A percentile compares a stretch with the other conserved stretches of the same genome.
These are phyloP conservation scores for Solanum chiquidenum DNA, from an alignment of 257 asterid species.

Conservation along the genomic window DNA sequence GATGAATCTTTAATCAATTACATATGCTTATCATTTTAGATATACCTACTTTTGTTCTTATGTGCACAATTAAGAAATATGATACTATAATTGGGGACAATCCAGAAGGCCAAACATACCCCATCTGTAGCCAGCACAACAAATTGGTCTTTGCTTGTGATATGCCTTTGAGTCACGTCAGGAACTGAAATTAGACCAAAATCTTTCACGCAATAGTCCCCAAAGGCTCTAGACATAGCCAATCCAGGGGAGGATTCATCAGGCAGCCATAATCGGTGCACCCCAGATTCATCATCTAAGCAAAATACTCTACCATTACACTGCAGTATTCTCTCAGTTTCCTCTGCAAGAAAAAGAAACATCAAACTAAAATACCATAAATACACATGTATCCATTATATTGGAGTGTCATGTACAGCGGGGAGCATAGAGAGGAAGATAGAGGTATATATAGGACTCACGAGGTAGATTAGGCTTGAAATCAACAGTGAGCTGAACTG, in stretches of 20 bases:
- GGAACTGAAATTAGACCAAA: constrained; percentile 91
- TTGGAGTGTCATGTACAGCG: not conserved
- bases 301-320: constrained; percentile 69
- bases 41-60: not conserved
- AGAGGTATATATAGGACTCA: constrained; percentile 17
- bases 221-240: constrained; percentile 96
- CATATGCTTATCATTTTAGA: not conserved
- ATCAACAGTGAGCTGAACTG: constrained; percentile 82
- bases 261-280: constrained; percentile 85
- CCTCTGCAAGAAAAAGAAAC: constrained; percentile 39
- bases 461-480: constrained; percentile 93
- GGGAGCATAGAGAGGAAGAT: not conserved
- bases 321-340: constrained; percentile 62
- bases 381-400: not conserved
- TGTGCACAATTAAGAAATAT: not conserved
- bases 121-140: constrained; percentile 90
- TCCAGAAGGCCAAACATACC: constrained; percentile 28
- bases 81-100: not conserved
- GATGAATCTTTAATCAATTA: not conserved
- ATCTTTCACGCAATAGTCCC: constrained; percentile 79
- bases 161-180: constrained; percentile 63
- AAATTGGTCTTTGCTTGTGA: constrained; percentile 64
- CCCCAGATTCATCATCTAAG: constrained; percentile 77
- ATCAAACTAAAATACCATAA: not conserved
- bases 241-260: constrained; percentile 78